These are phyloP conservation scores for Hygrophorus pudorinus DNA, from an alignment of 768 basidiomycete species.

Conservation along the genomic window DNA sequence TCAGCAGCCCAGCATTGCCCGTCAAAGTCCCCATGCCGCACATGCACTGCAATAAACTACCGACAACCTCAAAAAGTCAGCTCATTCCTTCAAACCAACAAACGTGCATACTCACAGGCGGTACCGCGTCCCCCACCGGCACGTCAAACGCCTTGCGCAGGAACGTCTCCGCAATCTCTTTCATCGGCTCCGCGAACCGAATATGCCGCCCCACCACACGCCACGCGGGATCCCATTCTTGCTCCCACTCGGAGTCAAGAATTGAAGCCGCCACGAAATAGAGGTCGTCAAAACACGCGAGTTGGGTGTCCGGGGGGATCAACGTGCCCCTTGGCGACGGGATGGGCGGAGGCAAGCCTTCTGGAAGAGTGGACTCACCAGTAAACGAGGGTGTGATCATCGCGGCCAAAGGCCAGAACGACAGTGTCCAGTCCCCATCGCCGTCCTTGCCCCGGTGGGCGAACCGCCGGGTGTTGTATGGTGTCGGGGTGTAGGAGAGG, in stretches of 20 bases:
- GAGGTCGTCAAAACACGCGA: constrained; percentile 42
- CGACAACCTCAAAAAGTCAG: neutral
- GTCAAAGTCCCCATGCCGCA: constrained; percentile 36
- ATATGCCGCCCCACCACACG: constrained; percentile 41
- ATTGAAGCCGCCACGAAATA: constrained; percentile 39
- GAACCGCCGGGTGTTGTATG: constrained; percentile 20
- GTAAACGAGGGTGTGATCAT: neutral
- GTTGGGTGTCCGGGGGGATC: constrained; percentile 41
- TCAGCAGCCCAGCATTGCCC: constrained; percentile 19
- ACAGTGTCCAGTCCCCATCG: constrained; percentile 32
- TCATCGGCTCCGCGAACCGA: constrained; percentile 35
- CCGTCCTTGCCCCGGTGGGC: neutral
- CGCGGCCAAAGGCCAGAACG: constrained; percentile 9
- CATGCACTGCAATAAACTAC: constrained; percentile 36
- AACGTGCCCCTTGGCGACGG: constrained; percentile 28
- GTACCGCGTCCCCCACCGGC: constrained; percentile 23
- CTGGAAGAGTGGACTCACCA: neutral
- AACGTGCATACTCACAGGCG: constrained; percentile 24
- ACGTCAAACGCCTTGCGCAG: constrained; percentile 28
- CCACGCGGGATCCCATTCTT: constrained; percentile 36
- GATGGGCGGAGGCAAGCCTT: constrained; percentile 6
- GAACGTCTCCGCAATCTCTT: constrained; percentile 34
- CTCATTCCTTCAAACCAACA: neutral
- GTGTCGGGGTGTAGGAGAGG: constrained; percentile 24
- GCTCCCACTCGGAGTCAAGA: constrained; percentile 23